A percentile compares a stretch with the other conserved stretches of the same genome.
phyloP scores from a whole-genome alignment of 371 early-diverging fungal genomes.

The Mortierella polycephala region DNA sequence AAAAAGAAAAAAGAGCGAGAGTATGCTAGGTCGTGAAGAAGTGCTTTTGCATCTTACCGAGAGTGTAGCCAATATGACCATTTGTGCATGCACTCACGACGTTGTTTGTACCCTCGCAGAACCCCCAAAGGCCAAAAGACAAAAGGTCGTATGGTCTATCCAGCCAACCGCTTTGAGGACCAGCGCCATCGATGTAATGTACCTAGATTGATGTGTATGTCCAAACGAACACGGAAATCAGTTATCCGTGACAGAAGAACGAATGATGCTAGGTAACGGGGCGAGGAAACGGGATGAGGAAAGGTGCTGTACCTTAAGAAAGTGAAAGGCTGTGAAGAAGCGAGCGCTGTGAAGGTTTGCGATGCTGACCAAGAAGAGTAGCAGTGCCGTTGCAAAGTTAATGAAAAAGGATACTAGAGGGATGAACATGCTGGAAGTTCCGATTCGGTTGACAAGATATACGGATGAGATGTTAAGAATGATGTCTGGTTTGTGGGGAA shows the following conservation, averaged over 20 bases:
- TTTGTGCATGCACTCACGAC: constrained; percentile 18
- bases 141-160: constrained; percentile 19
- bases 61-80: constrained; percentile 20
- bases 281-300: no score
- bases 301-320: constrained; percentile 27
- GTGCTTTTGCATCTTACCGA: constrained; percentile 17
- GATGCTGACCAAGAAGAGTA: constrained; percentile 41
- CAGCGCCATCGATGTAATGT: constrained; percentile 9
- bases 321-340: constrained; percentile 35
- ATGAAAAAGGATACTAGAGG: constrained; percentile 35
- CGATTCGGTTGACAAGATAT: background rate
- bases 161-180: constrained; percentile 32
- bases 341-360: constrained; percentile 20
- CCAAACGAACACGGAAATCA: background rate
- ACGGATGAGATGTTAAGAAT: background rate
- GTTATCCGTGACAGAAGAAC: background rate
- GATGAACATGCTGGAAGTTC: constrained; percentile 14
- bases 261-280: no score
- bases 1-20: background rate
- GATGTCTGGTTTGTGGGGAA: background rate
- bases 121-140: constrained; percentile 39
- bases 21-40: background rate
- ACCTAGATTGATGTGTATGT: constrained; percentile 2
- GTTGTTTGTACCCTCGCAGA: constrained; percentile 26
- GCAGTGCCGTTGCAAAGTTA: constrained; percentile 18